phyloP scores from a whole-genome alignment of 129 eudicot genomes.

The Flaveria linearis region DNA sequence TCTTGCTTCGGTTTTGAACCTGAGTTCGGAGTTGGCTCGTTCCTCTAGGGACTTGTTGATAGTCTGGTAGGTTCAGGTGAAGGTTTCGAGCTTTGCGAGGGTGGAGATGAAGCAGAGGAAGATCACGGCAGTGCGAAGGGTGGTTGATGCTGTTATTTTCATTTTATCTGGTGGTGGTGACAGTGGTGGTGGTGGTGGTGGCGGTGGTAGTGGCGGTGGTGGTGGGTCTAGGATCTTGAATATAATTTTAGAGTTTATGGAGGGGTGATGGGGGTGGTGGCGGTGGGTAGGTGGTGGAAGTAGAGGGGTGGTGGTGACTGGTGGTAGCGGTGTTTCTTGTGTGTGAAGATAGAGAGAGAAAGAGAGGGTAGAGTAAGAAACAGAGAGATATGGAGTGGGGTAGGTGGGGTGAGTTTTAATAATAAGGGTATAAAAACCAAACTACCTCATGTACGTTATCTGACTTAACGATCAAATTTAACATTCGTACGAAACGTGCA shows the following conservation, averaged over 20 bases:
- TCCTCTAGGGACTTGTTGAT: neutral
- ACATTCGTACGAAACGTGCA: no score
- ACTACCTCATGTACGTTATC: no score
- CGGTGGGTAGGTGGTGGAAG: no score
- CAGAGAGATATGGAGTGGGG: no score
- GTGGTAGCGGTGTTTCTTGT: no score
- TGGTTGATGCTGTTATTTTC: slow-evolving; percentile 23
- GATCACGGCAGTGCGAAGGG: slow-evolving; percentile 18
- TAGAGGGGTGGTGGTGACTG: no score
- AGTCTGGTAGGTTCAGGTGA: neutral
- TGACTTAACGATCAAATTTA: no score
- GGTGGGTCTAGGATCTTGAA: slow-evolving; percentile 25
- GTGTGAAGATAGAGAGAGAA: no score
- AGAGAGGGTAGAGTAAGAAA: no score
- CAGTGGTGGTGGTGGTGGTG: neutral
- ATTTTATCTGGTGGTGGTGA: slow-evolving; percentile 14
- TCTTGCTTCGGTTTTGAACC: slow-evolving; percentile 23
- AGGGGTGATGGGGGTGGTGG: neutral
- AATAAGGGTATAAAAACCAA: no score
- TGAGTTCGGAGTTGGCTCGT: neutral
- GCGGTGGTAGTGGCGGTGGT: slow-evolving; percentile 6
- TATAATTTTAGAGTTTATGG: neutral
- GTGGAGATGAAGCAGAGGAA: slow-evolving; percentile 21
- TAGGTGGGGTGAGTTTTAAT: no score
- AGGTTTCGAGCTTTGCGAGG: slow-evolving; percentile 22